Evolutionary conservation across 2,329 filamentous ascomycete genomes (phyloP), one percentile per base, ranked within the genome.

Genomic region (Salinomyces thailandicus): DNA sequence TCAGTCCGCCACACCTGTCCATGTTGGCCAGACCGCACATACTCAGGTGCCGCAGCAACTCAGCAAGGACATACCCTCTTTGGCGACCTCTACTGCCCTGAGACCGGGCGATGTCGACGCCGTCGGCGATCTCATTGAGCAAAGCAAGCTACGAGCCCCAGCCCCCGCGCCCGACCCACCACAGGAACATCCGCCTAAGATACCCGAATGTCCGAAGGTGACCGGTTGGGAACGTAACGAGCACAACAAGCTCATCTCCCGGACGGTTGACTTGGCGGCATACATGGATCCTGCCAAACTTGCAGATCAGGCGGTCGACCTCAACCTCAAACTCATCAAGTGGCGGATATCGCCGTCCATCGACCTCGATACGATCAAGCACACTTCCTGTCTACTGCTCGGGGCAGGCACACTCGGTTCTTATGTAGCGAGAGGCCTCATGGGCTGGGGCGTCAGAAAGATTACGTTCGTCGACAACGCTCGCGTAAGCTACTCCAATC

Each of bases 311-410:
- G 86, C 87, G 1, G 89, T 96, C 7, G 91, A 98, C 54, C 71
- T 98, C 40, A 98, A 98, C 54, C 69, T 96, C 42, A 96, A 96
- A 62, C 72, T 98, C 39, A 98, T 98, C 79, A 98, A 95, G 64
- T 98, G 91, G 91, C 79, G 91, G 26, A 85, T 98, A 51, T 85
- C 86, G 5, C 91, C 91, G 0, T 79, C 79, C 34, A 72, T 98
- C 27, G 74, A 96, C 55, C 73, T 98, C 7, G 86, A 95, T 18
- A 74, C 75, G 18, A 87, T 96, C 56, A 95, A 94, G 55, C 74
- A 80, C 39, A 89, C 85, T 3, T 93, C 79, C 54, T 98, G 91
- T 55, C 72, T 98, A 12, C 67, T 98, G 2, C 75, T 98, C 1
- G 91, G 91, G 4, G 86, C 91, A 1, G 91, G 91, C 11, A 98